A percentile compares a stretch with the other conserved stretches of the same genome.
phyloP scores from a whole-genome alignment of 2,329 filamentous ascomycete genomes.

The Sporothrix dimorphospora region DNA sequence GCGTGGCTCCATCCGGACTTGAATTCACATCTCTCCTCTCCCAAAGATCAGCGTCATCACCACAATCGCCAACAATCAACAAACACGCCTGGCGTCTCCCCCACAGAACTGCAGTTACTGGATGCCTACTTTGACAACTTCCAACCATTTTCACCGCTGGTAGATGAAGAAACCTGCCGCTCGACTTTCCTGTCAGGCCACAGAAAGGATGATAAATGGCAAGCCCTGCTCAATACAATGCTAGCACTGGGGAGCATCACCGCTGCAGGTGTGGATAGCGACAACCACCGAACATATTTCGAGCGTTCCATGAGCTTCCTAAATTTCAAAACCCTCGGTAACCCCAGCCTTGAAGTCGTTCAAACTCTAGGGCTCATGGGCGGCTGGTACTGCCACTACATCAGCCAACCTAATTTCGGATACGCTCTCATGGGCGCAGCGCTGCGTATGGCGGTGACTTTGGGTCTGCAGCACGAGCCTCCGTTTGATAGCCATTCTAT shows the following conservation, averaged over 20 bases:
- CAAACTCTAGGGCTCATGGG: slow-evolving; percentile 7
- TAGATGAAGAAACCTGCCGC: background rate
- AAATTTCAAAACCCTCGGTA: background rate
- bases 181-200: slow-evolving; percentile 1
- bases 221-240: background rate
- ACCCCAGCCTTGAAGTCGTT: slow-evolving; percentile 2
- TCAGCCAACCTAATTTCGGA: slow-evolving; percentile 4
- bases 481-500: background rate
- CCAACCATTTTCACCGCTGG: background rate
- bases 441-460: slow-evolving; percentile 14
- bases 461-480: slow-evolving; percentile 12
- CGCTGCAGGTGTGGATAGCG: background rate
- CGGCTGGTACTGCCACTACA: slow-evolving; percentile 20
- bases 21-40: background rate
- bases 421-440: slow-evolving; percentile 6
- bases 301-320: slow-evolving; percentile 11
- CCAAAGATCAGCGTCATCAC: background rate
- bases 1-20: slow-evolving; percentile 10
- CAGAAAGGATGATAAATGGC: slow-evolving; percentile 15
- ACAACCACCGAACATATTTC: slow-evolving; percentile 6
- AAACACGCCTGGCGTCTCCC: background rate
- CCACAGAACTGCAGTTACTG: slow-evolving; percentile 2
- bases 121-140: slow-evolving; percentile 18
- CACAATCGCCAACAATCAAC: background rate
- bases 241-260: background rate